phyloP scores from a whole-genome alignment of 1,284 basidiomycete species.

The Melampsora americana region DNA sequence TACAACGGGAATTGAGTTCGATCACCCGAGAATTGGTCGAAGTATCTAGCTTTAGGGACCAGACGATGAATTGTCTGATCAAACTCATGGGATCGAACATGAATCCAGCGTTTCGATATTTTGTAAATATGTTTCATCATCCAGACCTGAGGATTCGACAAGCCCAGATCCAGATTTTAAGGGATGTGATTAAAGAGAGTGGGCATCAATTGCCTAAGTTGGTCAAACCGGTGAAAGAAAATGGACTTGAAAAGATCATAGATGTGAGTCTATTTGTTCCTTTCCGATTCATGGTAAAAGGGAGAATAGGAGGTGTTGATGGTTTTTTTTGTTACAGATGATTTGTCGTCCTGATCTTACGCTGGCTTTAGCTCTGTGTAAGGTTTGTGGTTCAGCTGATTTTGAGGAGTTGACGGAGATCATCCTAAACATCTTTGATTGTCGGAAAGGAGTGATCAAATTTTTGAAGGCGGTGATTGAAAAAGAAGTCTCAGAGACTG shows the following conservation, averaged over 20 bases:
- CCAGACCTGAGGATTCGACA: constrained; percentile 35
- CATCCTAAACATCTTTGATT: constrained; percentile 80
- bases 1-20: constrained; percentile 37
- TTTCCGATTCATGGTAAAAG: too few species aligned
- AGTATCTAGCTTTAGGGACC: constrained; percentile 26
- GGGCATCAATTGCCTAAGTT: constrained; percentile 27
- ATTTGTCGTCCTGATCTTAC: constrained; percentile 50
- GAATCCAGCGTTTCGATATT: constrained; percentile 39
- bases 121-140: constrained; percentile 44
- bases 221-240: constrained; percentile 15
- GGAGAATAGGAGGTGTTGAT: too few species aligned
- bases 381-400: constrained; percentile 72
- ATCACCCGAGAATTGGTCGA: constrained; percentile 37
- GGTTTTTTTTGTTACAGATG: constrained; percentile 2
- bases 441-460: constrained; percentile 65
- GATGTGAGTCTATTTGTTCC: constrained; percentile 12
- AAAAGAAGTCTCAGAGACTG: constrained; percentile 71
- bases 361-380: constrained; percentile 78
- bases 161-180: constrained; percentile 37
- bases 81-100: constrained; percentile 40
- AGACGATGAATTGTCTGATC: constrained; percentile 32
- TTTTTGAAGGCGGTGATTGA: constrained; percentile 80
- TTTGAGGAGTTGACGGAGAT: constrained; percentile 75
- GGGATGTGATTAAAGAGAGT: constrained; percentile 43
- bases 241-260: constrained; percentile 30